Evolutionary conservation across 1,284 basidiomycete species (phyloP), one percentile per base, ranked within the genome.

Genomic region (Cerioporus squamosus): DNA sequence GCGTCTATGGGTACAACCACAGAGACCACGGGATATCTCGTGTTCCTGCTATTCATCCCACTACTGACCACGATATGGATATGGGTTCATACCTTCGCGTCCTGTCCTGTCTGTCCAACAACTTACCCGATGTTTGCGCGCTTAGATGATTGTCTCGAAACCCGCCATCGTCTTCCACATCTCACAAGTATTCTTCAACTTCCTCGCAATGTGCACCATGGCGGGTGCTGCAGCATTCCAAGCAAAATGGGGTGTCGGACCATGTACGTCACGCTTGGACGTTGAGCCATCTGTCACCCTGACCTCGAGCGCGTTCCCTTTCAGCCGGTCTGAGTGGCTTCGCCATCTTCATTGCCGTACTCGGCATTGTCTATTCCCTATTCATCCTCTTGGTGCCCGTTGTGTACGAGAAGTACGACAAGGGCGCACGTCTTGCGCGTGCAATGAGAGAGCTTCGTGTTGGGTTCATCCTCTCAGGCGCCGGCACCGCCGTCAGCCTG

Each of bases 161-260:
- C 87, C 89, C 10, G 81, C 85, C 57, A 89, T 93, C 67, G 79
- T 92, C 48, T 87, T 88, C 71, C 84, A 90, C 71, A 73, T 81
- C 22, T 85, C 81, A 2, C 88, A 95, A 79, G 81, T 86, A 54
- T 94, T 96, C 79, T 93, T 95, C 84, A 89, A 90, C 71, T 95
- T 96, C 70, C 81, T 96, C 46, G 86, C 91, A 10, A 90, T 95
- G 85, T 90, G 88, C 54, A 94, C 91, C 70, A 94, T 93, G 68
- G 94, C 89, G 4, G 89, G 89, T 63, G 90, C 94, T 2, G 94
- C 94, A 0, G 79, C 81, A 20, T 97, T 96, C 72, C 94, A 97
- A 66, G 87, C 89, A 5, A 89, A 90, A 66, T 94, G 86, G 85
- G 66, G 78, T 18, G 82, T 95, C 42, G 90, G 91, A 3, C 91